Evolutionary conservation across 345 rosid genomes (phyloP).

Genomic region (Melastoma malabathricum): DNA sequence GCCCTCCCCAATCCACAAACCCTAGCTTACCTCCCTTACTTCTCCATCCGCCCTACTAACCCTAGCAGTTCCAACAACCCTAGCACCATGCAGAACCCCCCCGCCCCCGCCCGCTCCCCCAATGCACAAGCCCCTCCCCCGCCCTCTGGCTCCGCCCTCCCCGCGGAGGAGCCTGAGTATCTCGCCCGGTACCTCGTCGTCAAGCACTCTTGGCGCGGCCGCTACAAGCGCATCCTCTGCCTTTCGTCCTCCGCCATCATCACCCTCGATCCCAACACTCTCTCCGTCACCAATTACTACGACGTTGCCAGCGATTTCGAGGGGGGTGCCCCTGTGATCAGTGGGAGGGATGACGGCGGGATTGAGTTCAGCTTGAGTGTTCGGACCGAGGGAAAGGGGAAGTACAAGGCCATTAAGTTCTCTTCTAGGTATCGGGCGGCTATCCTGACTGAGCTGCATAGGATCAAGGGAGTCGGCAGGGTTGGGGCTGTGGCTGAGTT

Average conservation of each 20-base stretch:
- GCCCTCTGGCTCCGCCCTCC: conserved; percentile 16
- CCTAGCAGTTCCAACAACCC: conserved; percentile 11
- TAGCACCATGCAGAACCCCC: conserved; percentile 8
- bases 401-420: conserved; percentile 69
- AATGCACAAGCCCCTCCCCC: conserved; percentile 5
- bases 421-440: conserved; percentile 69
- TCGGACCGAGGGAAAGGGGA: conserved; percentile 87
- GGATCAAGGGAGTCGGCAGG: conserved; percentile 49
- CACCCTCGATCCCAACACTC: conserved; percentile 77
- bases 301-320: conserved; percentile 61
- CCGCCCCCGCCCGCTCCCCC: conserved; percentile 16
- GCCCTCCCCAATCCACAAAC: conserved; percentile 48
- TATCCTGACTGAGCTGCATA: conserved; percentile 68
- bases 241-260: conserved; percentile 47
- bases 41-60: conserved; percentile 18
- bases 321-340: conserved; percentile 49
- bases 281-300: conserved; percentile 66
- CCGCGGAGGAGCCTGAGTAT: conserved; percentile 82
- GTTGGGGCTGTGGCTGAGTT: conserved; percentile 61
- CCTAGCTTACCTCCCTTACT: conserved; percentile 44
- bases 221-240: conserved; percentile 86
- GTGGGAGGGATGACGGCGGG: conserved; percentile 52
- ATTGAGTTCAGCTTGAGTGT: conserved; percentile 66
- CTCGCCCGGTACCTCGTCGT: conserved; percentile 72
- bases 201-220: conserved; percentile 97